phyloP scores from a whole-genome alignment of 2,329 filamentous ascomycete species.

The Colletotrichum destructivum region DNA sequence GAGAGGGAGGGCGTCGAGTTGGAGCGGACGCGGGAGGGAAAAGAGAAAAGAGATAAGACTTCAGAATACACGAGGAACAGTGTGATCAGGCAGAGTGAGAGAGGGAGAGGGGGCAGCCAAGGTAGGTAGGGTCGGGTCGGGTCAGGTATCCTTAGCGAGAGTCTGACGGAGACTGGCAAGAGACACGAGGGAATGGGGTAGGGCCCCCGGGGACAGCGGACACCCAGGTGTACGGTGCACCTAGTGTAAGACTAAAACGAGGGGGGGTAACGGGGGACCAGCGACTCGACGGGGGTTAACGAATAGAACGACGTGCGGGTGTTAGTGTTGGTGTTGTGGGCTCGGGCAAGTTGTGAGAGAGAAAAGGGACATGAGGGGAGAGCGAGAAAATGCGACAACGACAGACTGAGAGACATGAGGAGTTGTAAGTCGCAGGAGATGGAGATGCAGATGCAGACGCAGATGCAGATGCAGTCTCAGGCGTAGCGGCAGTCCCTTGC shows the following conservation, averaged over 20 bases:
- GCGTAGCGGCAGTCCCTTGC: conserved; percentile 36
- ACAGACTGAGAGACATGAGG: neutral
- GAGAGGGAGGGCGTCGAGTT: conserved; percentile 27
- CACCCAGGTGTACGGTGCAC: conserved; percentile 6
- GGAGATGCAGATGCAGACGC: conserved; percentile 13
- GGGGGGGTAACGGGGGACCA: neutral
- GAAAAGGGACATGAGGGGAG: conserved; percentile 1
- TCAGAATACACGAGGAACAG: conserved; percentile 5
- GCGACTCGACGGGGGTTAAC: conserved; percentile 2
- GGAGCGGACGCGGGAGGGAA: conserved; percentile 21
- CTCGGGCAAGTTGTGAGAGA: neutral
- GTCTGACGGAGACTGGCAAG: conserved; percentile 12
- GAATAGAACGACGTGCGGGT: conserved; percentile 25
- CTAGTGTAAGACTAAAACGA: neutral
- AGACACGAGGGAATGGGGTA: conserved; percentile 10
- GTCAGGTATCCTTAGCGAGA: conserved; percentile 5
- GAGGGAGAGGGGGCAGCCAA: no score
- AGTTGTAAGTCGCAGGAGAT: conserved; percentile 2
- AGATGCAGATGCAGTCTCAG: conserved; percentile 19
- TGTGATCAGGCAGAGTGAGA: conserved; percentile 4
- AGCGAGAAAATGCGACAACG: neutral
- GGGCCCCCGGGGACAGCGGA: conserved; percentile 9
- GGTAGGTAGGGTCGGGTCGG: neutral
- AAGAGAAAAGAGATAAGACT: conserved; percentile 42
- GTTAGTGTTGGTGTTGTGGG: conserved; percentile 6